Conservation (phyloP, 2,329 filamentous ascomycete genomes). For the Elsinoe necatrix region DNA sequence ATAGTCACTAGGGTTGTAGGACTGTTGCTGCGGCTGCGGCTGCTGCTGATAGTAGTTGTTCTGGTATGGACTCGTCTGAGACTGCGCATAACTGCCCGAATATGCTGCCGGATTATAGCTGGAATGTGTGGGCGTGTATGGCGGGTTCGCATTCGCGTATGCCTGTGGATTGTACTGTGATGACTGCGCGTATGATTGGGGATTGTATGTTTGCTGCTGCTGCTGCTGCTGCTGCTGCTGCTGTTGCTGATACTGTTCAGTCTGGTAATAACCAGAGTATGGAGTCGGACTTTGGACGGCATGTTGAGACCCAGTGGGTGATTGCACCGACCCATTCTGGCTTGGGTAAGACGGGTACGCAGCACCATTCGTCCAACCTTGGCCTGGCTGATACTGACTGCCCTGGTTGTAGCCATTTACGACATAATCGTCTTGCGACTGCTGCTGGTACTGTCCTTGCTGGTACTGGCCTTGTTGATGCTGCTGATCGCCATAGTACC, state of each 20-base stretch:
- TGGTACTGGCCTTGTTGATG: conserved; percentile 31
- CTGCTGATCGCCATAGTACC: conserved; percentile 37
- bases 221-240: not conserved
- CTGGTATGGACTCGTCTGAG: not conserved
- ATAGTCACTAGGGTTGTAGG: conserved; percentile 23
- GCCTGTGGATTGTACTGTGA: conserved; percentile 64
- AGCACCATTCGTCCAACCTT: not conserved
- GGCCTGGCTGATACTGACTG: conserved; percentile 3
- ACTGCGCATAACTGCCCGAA: conserved; percentile 19
- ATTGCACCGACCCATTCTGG: conserved; percentile 16
- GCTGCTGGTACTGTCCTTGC: conserved; percentile 24
- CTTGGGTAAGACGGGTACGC: not conserved
- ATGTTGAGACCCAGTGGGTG: conserved; percentile 20
- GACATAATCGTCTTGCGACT: conserved; percentile 24
- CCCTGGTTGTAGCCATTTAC: conserved; percentile 13
- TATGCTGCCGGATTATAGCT: conserved; percentile 23
- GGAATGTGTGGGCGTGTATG: conserved; percentile 17
- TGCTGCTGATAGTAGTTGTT: conserved; percentile 19
- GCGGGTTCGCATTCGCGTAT: conserved; percentile 39
- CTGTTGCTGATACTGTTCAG: conserved; percentile 12
- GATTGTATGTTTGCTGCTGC: conserved; percentile 47
- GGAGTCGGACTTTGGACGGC: conserved; percentile 11
- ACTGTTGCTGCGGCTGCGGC: conserved; percentile 20
- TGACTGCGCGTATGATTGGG: conserved; percentile 49
- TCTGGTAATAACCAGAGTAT: conserved; percentile 13